These are phyloP conservation scores for Tardiomyces blankii DNA, from an alignment of 1,139 yeast genomes.

Conservation along the genomic window DNA sequence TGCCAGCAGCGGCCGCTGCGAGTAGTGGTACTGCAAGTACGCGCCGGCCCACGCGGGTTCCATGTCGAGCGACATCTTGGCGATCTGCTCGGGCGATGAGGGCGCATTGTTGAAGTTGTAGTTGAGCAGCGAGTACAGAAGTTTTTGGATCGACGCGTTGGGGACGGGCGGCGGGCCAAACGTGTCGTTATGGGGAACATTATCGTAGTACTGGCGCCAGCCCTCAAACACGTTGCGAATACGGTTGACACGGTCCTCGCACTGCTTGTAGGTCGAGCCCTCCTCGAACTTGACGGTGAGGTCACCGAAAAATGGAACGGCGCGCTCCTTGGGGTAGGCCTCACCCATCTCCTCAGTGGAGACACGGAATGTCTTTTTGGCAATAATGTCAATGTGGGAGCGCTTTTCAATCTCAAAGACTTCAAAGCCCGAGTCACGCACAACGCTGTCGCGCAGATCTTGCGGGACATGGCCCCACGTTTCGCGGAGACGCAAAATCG, in stretches of 20 bases:
- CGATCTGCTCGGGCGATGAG: constrained; percentile 15
- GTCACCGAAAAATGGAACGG: constrained; percentile 89
- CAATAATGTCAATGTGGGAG: constrained; percentile 39
- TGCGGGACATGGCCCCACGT: constrained; percentile 70
- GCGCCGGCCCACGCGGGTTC: constrained; percentile 37
- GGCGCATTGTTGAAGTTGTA: constrained; percentile 16
- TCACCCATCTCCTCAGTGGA: constrained; percentile 82
- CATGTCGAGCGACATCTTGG: constrained; percentile 33
- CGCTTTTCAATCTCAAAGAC: constrained; percentile 81
- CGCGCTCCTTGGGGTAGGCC: constrained; percentile 62
- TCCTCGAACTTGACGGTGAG: constrained; percentile 36
- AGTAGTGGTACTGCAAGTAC: constrained; percentile 31
- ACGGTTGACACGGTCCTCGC: constrained; percentile 56
- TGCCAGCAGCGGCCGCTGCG: constrained; percentile 37
- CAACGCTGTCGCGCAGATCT: constrained; percentile 48
- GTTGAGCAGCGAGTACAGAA: constrained; percentile 27
- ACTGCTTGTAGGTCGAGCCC: constrained; percentile 39
- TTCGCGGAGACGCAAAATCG: constrained; percentile 59
- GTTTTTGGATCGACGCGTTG: constrained; percentile 22
- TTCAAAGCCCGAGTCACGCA: constrained; percentile 90
- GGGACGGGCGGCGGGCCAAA: constrained; percentile 20
- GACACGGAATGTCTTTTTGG: constrained; percentile 10
- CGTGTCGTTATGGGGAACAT: constrained; percentile 26
- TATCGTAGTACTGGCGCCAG: constrained; percentile 59
- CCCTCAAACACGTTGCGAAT: constrained; percentile 66